Base-by-base conservation (phyloP, 2,329 filamentous ascomycete species). In the Alternaria gaisen region DNA sequence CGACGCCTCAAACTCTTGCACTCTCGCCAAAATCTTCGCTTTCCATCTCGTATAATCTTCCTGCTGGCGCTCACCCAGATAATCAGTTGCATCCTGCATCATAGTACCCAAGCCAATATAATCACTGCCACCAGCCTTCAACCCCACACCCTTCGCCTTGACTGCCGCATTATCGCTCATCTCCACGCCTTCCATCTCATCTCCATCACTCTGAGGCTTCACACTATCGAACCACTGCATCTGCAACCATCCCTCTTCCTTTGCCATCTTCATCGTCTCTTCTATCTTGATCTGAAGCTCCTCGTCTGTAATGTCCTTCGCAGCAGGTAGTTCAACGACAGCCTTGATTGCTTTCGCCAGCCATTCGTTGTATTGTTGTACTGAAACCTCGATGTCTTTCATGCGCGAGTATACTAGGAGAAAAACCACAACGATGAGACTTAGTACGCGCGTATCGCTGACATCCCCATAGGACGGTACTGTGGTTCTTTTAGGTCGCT, bases 41-140 rank as follows among this genome's bases (percentile, higher is more conserved):
- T 89, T 89, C 92, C 91, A 95, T 18, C 74, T 76, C 44, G 75
- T 80, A 72, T 88, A 93, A 11, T 90, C 87, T 41, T 81, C 81
- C 68, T 84, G 83, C 66, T 87, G 87, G 62, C 84, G 81, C 50
- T 89, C 87, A 64, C 88, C 89, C 68, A 94, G 77, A 70, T 89
- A 92, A 70, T 93, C 90, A 70, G 91, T 89, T 47, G 86, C 85
- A 65, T 90, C 88, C 76, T 93, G 90, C 68, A 94, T 87, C 91
- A 93, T 93, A 3, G 88, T 91, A 2, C 82, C 82, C 16, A 84
- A 62, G 76, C 77, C 87, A 79, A 84, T 77, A 41, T 76, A 74
- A 32, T 71, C 69, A 55, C 72, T 81, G 56, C 85, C 63, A 82
- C 80, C 72, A 76, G 79, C 69, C 82, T 80, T 59, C 75, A 76